Evolutionary conservation across 805 yeast genomes (phyloP).

Genomic region (Cyberlindnera nakhonratchasimensis): DNA sequence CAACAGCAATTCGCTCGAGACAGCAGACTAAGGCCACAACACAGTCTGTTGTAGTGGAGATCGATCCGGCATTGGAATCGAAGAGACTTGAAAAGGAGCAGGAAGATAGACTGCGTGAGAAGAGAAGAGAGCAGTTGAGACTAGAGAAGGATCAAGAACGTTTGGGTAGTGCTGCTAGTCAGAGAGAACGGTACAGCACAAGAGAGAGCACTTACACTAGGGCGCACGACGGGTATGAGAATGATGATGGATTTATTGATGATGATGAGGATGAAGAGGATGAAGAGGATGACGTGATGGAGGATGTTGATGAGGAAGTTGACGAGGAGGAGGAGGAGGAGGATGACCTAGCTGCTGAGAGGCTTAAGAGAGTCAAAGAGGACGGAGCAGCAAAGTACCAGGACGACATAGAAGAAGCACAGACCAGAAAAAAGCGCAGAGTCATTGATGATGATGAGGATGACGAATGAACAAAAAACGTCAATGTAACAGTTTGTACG

Average conservation of each 20-base stretch:
- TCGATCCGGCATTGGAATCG: constrained; percentile 70
- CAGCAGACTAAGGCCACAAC: constrained; percentile 34
- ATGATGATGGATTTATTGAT: constrained; percentile 31
- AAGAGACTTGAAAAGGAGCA: constrained; percentile 65
- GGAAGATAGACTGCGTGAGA: constrained; percentile 59
- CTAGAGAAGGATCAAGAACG: constrained; percentile 55
- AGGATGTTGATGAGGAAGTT: constrained; percentile 22
- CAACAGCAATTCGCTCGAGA: constrained; percentile 55
- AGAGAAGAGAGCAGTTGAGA: constrained; percentile 57
- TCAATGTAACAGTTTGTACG: background rate
- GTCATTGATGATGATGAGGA: constrained; percentile 56
- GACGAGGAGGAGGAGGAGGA: constrained; percentile 46
- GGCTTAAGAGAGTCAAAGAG: constrained; percentile 30
- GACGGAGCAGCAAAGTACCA: constrained; percentile 53
- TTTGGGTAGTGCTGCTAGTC: constrained; percentile 39
- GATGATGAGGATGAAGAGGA: constrained; percentile 56
- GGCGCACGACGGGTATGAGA: constrained; percentile 39
- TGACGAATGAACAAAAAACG: constrained; percentile 26
- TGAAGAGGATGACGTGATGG: constrained; percentile 38
- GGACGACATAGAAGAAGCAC: constrained; percentile 24
- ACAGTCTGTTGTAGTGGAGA: constrained; percentile 38
- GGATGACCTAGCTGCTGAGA: constrained; percentile 39
- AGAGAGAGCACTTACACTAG: constrained; percentile 28
- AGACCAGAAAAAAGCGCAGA: constrained; percentile 40
- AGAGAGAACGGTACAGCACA: constrained; percentile 16